These are phyloP conservation scores for Saccharomycopsis sp. DNA, from an alignment of 805 yeast genomes.

Conservation along the genomic window DNA sequence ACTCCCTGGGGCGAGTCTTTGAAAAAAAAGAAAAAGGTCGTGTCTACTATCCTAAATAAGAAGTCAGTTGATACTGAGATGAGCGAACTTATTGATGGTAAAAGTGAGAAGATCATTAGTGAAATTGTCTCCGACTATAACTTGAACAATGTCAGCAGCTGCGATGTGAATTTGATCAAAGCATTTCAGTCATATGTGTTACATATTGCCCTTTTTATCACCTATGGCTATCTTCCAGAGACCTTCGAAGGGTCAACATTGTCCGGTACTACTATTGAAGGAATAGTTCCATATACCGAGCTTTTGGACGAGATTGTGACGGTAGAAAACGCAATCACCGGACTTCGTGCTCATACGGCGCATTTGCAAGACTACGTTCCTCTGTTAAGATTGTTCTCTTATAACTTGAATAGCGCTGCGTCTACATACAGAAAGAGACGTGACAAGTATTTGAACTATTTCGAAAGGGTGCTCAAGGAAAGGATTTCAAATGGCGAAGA, in stretches of 20 bases:
- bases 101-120: slow-evolving; percentile 22
- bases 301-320: slow-evolving; percentile 46
- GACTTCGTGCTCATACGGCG: slow-evolving; percentile 50
- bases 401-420: slow-evolving; percentile 24
- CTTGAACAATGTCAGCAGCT: slow-evolving; percentile 17
- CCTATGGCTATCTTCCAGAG: slow-evolving; percentile 39
- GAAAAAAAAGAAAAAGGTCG: slow-evolving; percentile 40
- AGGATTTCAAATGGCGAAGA: slow-evolving; percentile 25
- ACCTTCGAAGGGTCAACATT: neutral
- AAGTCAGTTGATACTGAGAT: slow-evolving; percentile 29
- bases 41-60: slow-evolving; percentile 38
- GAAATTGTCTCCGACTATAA: slow-evolving; percentile 4
- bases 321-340: slow-evolving; percentile 51
- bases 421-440: slow-evolving; percentile 36
- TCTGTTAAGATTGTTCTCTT: slow-evolving; percentile 31
- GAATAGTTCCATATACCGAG: neutral
- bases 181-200: slow-evolving; percentile 45
- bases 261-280: neutral
- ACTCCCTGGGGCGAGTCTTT: slow-evolving; percentile 51
- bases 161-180: slow-evolving; percentile 36
- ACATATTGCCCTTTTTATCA: slow-evolving; percentile 41
- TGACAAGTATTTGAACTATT: slow-evolving; percentile 40
- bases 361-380: slow-evolving; percentile 52
- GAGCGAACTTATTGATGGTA: slow-evolving; percentile 31
- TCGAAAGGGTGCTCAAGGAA: slow-evolving; percentile 28